These are phyloP conservation scores for Populus euphratica DNA, from an alignment of 345 rosid genomes.

Conservation along the genomic window DNA sequence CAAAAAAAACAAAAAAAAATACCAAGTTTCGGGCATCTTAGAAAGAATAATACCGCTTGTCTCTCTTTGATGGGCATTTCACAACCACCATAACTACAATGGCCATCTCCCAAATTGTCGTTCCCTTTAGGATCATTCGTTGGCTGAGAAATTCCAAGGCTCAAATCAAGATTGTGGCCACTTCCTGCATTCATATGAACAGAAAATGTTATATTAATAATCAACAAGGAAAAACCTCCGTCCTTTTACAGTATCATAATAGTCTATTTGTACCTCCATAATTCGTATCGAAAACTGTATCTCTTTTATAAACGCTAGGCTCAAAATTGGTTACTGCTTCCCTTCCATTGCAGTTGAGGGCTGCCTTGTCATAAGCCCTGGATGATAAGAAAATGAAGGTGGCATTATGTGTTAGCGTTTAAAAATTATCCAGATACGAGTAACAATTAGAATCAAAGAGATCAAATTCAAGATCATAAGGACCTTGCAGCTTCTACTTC, in stretches of 20 bases:
- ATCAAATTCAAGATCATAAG: constrained; percentile 50
- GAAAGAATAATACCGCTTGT: constrained; percentile 8
- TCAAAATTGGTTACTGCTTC: constrained; percentile 34
- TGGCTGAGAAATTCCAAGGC: constrained; percentile 25
- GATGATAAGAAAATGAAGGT: constrained; percentile 44
- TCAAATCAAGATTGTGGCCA: constrained; percentile 48
- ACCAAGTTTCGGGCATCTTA: neutral
- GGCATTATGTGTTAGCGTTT: constrained; percentile 35
- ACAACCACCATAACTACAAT: neutral
- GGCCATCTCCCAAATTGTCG: constrained; percentile 5
- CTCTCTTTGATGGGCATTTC: constrained; percentile 5
- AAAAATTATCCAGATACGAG: constrained; percentile 12
- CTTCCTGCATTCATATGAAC: constrained; percentile 31
- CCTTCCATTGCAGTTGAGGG: constrained; percentile 40
- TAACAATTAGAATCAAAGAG: neutral
- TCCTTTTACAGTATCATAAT: neutral
- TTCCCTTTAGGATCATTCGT: constrained; percentile 17
- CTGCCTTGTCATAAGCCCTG: constrained; percentile 95
- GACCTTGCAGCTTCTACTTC: constrained; percentile 99
- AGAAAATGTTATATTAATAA: neutral
- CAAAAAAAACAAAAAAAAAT: neutral
- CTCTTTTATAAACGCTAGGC: constrained; percentile 54
- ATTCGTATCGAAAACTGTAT: constrained; percentile 33
- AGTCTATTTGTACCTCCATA: constrained; percentile 44
- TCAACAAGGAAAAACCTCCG: neutral